Percentiles rank a stretch among this genome's conserved stretches.
Conservation (phyloP, 345 rosid species). For the Mangifera indica region DNA sequence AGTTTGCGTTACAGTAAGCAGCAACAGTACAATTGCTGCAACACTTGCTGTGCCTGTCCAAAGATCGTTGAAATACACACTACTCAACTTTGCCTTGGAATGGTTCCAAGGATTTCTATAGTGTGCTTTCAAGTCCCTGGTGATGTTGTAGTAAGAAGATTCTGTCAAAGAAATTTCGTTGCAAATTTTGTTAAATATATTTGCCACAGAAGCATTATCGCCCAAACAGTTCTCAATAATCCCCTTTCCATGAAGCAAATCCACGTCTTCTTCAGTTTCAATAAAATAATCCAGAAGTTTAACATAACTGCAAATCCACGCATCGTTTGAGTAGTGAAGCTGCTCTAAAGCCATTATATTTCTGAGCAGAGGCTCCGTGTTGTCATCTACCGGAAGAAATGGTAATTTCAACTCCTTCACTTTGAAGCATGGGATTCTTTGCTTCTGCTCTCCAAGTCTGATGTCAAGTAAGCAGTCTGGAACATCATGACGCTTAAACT, state of each 20-base stretch:
- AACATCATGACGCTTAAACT: neutral
- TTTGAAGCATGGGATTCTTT: neutral
- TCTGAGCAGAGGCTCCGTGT: neutral
- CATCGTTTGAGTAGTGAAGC: neutral
- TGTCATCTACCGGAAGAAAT: neutral
- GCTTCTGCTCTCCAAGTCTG: neutral
- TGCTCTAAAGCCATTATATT: neutral
- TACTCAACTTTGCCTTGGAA: no score
- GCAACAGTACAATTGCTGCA: no score
- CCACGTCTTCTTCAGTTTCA: neutral
- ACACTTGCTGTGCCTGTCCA: no score
- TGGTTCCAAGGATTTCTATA: no score
- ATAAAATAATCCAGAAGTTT: neutral
- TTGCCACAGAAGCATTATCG: neutral
- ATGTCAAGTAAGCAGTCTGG: neutral
- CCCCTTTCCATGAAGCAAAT: neutral
- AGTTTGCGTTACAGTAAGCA: no score
- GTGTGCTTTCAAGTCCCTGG: neutral
- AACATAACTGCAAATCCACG: neutral
- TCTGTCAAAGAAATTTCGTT: no score
- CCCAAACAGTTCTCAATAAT: neutral
- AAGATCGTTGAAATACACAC: no score
- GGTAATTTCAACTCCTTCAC: neutral
- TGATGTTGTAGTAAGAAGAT: neutral
- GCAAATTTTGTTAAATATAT: neutral